Evolutionary conservation across 495 filamentous ascomycete genomes (phyloP).

Genomic region (Penicillium fimorum): DNA sequence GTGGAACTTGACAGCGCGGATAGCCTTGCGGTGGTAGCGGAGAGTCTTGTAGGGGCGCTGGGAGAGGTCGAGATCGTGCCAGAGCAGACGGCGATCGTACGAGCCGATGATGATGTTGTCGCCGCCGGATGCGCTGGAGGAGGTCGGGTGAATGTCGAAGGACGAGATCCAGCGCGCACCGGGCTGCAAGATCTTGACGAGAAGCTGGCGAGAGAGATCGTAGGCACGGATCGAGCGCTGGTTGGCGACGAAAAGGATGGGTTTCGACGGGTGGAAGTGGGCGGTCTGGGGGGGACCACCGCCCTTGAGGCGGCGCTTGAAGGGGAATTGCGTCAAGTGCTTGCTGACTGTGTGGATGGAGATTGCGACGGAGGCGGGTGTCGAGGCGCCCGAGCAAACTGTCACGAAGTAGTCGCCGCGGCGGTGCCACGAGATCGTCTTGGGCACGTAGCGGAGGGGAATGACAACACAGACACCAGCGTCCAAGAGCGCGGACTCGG

Average conservation of each 20-base stretch:
- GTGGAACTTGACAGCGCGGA: constrained; percentile 84
- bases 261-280: constrained; percentile 89
- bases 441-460: constrained; percentile 77
- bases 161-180: constrained; percentile 94
- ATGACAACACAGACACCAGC: constrained; percentile 74
- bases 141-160: constrained; percentile 83
- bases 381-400: constrained; percentile 73
- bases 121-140: constrained; percentile 57
- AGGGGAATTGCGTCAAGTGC: constrained; percentile 90
- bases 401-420: constrained; percentile 93
- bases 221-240: constrained; percentile 89
- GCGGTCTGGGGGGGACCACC: constrained; percentile 83
- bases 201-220: constrained; percentile 82
- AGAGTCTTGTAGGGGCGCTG: constrained; percentile 91
- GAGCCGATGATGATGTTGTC: constrained; percentile 92
- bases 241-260: constrained; percentile 93
- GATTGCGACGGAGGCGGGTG: constrained; percentile 66
- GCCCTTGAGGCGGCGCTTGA: constrained; percentile 72
- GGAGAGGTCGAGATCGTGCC: constrained; percentile 95
- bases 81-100: constrained; percentile 90
- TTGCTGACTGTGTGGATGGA: constrained; percentile 94
- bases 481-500: constrained; percentile 67
- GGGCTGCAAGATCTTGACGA: constrained; percentile 87
- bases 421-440: constrained; percentile 92
- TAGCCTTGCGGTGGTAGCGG: constrained; percentile 87